A percentile compares a stretch with the other conserved stretches of the same genome.
Conservation (phyloP, 2,329 filamentous ascomycete genomes). For the Didymella lethalis region DNA sequence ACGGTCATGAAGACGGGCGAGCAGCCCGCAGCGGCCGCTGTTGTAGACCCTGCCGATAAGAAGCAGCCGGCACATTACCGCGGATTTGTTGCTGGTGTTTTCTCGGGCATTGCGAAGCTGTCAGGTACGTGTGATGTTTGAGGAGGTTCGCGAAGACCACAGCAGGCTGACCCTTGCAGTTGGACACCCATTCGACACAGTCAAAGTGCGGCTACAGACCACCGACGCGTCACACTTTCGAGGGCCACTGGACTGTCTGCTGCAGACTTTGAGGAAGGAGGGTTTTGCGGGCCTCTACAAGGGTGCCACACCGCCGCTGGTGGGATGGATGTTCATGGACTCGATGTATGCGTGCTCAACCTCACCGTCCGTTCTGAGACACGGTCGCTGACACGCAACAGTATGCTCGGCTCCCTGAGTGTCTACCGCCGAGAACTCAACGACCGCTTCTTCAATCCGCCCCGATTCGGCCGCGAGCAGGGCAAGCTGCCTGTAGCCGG, state of each 20-base stretch:
- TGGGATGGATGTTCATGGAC: constrained; percentile 99
- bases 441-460: constrained; percentile 77
- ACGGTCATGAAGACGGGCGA: constrained; percentile 44
- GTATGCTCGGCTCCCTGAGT: constrained; percentile 89
- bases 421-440: constrained; percentile 86
- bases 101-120: constrained; percentile 91
- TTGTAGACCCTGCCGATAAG: constrained; percentile 41
- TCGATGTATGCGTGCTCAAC: constrained; percentile 58
- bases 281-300: constrained; percentile 90
- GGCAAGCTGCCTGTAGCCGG: constrained; percentile 75
- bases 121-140: constrained; percentile 66
- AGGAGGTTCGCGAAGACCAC: neutral
- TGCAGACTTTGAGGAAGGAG: constrained; percentile 85
- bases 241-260: constrained; percentile 84
- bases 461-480: constrained; percentile 49
- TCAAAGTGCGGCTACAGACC: constrained; percentile 96
- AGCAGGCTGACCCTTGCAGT: constrained; percentile 50
- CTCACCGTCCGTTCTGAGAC: constrained; percentile 4
- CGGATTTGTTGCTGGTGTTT: constrained; percentile 97
- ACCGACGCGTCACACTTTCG: constrained; percentile 78
- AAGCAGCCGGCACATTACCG: constrained; percentile 72
- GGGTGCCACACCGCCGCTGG: constrained; percentile 86
- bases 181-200: constrained; percentile 85
- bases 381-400: constrained; percentile 26
- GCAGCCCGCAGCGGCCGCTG: constrained; percentile 36